Evolutionary conservation across 768 basidiomycete genomes (phyloP).

Genomic region (Sistotremastrum suecicum): DNA sequence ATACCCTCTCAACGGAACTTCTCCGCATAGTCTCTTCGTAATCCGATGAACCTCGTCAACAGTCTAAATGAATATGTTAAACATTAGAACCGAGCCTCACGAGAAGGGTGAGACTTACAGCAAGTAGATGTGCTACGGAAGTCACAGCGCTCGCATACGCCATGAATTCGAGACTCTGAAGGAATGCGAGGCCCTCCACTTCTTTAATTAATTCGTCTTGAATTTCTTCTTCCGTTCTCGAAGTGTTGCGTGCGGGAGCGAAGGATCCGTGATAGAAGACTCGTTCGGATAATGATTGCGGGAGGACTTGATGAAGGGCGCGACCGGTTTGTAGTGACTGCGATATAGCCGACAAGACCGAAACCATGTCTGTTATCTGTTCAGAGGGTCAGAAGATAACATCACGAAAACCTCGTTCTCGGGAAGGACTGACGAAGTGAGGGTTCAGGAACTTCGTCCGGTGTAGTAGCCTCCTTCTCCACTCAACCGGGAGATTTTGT

Average conservation of each 20-base stretch:
- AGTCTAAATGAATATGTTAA: constrained; percentile 11
- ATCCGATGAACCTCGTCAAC: constrained; percentile 25
- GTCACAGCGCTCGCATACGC: constrained; percentile 26
- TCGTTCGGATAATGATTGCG: constrained; percentile 27
- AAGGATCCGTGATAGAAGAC: constrained; percentile 27
- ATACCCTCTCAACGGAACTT: constrained; percentile 26
- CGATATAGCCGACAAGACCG: constrained; percentile 27
- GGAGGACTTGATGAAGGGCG: constrained; percentile 29
- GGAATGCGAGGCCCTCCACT: too few species aligned
- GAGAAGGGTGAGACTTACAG: constrained; percentile 11
- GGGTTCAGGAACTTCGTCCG: constrained; percentile 39
- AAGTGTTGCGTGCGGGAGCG: background rate
- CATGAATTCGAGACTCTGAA: constrained; percentile 20
- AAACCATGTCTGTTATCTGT: constrained; percentile 29
- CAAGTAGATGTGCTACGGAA: constrained; percentile 23
- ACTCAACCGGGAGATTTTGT: constrained; percentile 25
- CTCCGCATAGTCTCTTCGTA: constrained; percentile 24
- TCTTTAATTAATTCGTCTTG: too few species aligned
- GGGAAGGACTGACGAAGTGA: constrained; percentile 28
- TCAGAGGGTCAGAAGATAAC: too few species aligned
- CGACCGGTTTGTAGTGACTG: constrained; percentile 31
- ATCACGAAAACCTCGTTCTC: background rate
- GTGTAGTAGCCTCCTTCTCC: constrained; percentile 26
- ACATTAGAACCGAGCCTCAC: background rate
- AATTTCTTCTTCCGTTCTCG: too few species aligned